Conservation (phyloP, 2,329 filamentous ascomycete species). For the Lachnellula subtilissima region DNA sequence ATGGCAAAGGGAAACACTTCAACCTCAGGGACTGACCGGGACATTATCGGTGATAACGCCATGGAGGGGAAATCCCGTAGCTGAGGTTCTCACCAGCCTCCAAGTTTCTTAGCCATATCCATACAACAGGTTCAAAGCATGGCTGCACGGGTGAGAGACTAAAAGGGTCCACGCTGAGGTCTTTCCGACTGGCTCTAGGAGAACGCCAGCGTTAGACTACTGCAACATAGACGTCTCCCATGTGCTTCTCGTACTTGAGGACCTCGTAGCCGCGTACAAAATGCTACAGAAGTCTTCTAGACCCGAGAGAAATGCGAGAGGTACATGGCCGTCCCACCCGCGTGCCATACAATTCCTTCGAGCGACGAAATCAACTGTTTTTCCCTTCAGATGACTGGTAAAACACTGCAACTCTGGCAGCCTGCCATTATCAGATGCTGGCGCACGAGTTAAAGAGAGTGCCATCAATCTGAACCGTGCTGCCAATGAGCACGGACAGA, state of each 20-base stretch:
- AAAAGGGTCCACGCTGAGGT: neutral
- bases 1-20: too few relatives aligned
- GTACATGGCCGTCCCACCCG: neutral
- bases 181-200: neutral
- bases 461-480: neutral
- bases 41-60: too few relatives aligned
- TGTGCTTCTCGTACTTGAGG: neutral
- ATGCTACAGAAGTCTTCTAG: neutral
- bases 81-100: neutral
- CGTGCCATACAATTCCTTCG: neutral
- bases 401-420: neutral
- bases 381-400: neutral
- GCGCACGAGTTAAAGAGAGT: neutral
- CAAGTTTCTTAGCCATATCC: too few relatives aligned
- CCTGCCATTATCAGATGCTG: neutral
- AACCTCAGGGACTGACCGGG: too few relatives aligned
- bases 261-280: neutral
- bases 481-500: neutral
- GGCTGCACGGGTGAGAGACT: neutral
- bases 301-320: neutral
- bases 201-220: neutral
- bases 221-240: neutral
- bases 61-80: too few relatives aligned
- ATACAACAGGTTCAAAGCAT: neutral
- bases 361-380: neutral